These are phyloP conservation scores for Sarcocystis neurona DNA, from an alignment of 169 alveolate species.

Conservation along the genomic window DNA sequence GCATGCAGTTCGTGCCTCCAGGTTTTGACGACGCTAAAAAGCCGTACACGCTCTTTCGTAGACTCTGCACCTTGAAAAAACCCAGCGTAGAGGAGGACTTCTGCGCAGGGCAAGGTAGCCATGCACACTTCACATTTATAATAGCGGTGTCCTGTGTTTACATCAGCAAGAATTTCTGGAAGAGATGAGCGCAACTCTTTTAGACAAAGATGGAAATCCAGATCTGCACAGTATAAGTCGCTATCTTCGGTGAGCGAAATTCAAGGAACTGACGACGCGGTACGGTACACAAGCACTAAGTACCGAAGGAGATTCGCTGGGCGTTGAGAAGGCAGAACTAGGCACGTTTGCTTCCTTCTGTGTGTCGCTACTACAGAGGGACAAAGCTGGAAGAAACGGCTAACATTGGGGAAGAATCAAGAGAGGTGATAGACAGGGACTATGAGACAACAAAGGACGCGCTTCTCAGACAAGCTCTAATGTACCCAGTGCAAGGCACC, in stretches of 20 bases:
- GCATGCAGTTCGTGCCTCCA: no score
- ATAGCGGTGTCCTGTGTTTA: no score
- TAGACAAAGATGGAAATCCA: neutral
- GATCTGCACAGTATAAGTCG: neutral
- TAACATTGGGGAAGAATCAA: neutral
- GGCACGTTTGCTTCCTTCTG: neutral
- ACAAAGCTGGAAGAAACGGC: constrained; percentile 27
- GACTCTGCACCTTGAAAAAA: no score
- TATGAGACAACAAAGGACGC: constrained; percentile 3
- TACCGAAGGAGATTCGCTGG: neutral
- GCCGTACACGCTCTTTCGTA: no score
- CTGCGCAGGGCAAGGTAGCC: no score
- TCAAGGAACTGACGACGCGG: neutral
- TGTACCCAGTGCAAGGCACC: constrained; percentile 23
- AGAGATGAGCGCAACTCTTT: neutral
- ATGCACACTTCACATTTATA: no score
- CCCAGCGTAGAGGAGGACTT: no score
- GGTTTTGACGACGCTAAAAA: no score
- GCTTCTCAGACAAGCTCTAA: constrained; percentile 35
- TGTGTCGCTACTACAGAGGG: constrained; percentile 18
- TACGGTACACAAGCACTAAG: neutral
- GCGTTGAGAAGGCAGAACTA: neutral
- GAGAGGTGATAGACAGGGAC: constrained; percentile 17
- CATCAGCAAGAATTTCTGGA: neutral
- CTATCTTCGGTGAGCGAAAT: neutral